Evolutionary conservation across 305 asterid species (phyloP).

Genomic region (Nicotiana rustica): DNA sequence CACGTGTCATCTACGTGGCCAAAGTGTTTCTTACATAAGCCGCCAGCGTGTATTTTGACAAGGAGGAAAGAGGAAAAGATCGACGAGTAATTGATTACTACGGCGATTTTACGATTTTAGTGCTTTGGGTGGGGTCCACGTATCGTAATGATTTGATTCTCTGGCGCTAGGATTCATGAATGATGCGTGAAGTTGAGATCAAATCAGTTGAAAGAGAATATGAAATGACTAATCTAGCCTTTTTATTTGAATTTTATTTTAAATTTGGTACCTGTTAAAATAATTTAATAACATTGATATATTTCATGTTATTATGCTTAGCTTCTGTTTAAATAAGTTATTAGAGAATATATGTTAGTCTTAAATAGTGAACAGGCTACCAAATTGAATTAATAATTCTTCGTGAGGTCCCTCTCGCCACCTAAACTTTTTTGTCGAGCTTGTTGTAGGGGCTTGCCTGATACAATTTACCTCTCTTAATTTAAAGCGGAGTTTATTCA

Average conservation of each 20-base stretch:
- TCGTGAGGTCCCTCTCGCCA: too few species aligned
- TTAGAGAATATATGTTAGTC: not conserved
- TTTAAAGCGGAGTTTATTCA: too few species aligned
- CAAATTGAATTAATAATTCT: too few species aligned
- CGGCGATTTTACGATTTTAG: not conserved
- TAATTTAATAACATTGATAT: not conserved
- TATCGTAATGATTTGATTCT: slow-evolving; percentile 37
- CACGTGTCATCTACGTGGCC: slow-evolving; percentile 33
- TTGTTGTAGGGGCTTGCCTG: too few species aligned
- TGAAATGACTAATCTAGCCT: slow-evolving; percentile 38
- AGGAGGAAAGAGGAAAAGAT: not conserved
- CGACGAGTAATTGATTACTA: not conserved
- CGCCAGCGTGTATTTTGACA: slow-evolving; percentile 21
- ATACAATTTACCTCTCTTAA: too few species aligned
- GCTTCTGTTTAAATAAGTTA: not conserved
- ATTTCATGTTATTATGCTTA: not conserved
- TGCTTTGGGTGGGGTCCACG: not conserved
- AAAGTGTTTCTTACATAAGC: not conserved
- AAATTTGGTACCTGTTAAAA: not conserved
- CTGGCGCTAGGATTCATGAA: slow-evolving; percentile 44
- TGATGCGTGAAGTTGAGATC: slow-evolving; percentile 46
- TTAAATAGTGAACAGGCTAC: not conserved
- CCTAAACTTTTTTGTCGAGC: too few species aligned
- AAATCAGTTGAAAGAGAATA: slow-evolving; percentile 22
- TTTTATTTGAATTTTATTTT: not conserved